Evolutionary conservation across 23 red algal species (phyloP), one percentile per base, ranked within the genome.

Genomic region (Chondrus crispus): DNA sequence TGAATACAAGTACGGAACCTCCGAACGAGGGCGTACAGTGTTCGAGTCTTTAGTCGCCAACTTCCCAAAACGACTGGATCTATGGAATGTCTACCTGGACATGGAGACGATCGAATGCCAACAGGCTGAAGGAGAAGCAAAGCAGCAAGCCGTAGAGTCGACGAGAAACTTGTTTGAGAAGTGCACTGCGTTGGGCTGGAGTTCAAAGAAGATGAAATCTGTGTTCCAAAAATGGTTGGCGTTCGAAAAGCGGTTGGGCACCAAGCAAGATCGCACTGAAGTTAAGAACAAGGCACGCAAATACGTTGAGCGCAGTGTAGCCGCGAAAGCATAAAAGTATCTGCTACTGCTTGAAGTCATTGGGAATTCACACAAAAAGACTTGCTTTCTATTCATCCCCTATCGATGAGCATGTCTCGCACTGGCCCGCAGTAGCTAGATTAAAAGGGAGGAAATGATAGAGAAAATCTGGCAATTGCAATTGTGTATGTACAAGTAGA

Each of bases 51-150:
- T 99, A 35, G 85, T 96, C 9, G 92, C 64, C 51, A 89, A 91
- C 29, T 93, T 95, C 47, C 97, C 97, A 26, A 96, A 95, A 80
- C 94, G 97, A 10, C 62, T 99, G 47, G 97, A 99, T 69, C 52
- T 99, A 18, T 99, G 97, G 97, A 95, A 93, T 70, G 78, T 99
- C 33, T 99, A 99, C 68, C 44, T 96, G 5, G 97, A 99, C 60
- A 94, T 96, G 90, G 97, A 99, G 80, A 64, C 57, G 33, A 41
- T 77, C 50, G 24, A 85, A 26, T 71, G 53, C 42, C 68, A 32
- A 51, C 37, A 54, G 18, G 70, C 66, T 32, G 78, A 68, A 35
- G 46, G 55, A 41, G 46, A 90, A 3, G 47, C 32, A 28, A 52
- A 22, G 18, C 22, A 1, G 6, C 45, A 64, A 10, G 62, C 57